phyloP scores from a whole-genome alignment of 768 basidiomycete genomes.

The Mycena rosella region DNA sequence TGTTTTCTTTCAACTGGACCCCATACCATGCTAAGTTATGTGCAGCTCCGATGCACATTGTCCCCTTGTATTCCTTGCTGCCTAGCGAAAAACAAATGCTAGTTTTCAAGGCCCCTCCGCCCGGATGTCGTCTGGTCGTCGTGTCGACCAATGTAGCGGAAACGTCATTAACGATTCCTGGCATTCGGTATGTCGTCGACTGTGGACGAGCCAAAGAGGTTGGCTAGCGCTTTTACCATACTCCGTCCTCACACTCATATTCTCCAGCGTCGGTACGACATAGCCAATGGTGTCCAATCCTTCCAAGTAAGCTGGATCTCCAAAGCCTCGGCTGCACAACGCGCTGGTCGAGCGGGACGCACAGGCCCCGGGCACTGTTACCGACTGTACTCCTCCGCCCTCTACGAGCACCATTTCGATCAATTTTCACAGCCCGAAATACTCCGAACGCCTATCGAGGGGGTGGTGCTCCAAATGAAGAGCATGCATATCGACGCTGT shows the following conservation, averaged over 20 bases:
- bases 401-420: constrained; percentile 94
- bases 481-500: constrained; percentile 98
- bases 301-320: constrained; percentile 96
- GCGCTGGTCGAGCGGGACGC: constrained; percentile 96
- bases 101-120: constrained; percentile 89
- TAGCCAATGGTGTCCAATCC: constrained; percentile 85
- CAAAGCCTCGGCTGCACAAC: constrained; percentile 94
- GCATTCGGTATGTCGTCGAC: constrained; percentile 98
- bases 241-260: constrained; percentile 8
- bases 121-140: constrained; percentile 87
- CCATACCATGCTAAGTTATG: constrained; percentile 16
- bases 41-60: constrained; percentile 91
- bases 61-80: constrained; percentile 94
- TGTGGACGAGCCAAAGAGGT: constrained; percentile 96
- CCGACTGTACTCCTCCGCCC: constrained; percentile 93
- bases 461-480: constrained; percentile 98
- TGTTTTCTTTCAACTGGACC: constrained; percentile 36
- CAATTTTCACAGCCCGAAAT: constrained; percentile 92
- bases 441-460: constrained; percentile 95
- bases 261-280: constrained; percentile 84
- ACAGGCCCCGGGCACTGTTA: constrained; percentile 99
- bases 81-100: constrained; percentile 95
- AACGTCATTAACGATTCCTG: constrained; percentile 96
- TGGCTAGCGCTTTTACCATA: constrained; percentile 24
- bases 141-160: constrained; percentile 98